Conservation (phyloP, 73 alveolate species). For the Stentor coeruleus region DNA sequence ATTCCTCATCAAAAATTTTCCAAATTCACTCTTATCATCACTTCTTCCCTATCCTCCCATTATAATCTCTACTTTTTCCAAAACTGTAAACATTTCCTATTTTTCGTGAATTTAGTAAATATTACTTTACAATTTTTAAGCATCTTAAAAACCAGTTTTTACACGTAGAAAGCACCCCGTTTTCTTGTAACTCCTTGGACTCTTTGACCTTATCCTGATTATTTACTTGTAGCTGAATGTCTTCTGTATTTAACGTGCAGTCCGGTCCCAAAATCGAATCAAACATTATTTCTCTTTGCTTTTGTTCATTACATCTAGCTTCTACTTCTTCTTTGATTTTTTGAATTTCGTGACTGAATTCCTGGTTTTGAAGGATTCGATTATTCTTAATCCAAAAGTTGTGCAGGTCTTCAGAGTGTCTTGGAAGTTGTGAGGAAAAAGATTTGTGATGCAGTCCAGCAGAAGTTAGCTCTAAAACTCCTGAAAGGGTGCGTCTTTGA, state of each 20-base stretch:
- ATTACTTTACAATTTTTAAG: background rate
- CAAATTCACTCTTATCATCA: no score
- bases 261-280: background rate
- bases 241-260: background rate
- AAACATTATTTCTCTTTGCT: background rate
- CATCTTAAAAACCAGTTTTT: background rate
- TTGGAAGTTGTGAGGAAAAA: background rate
- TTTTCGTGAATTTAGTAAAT: no score
- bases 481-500: background rate
- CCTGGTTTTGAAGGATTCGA: no score
- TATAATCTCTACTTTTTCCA: no score
- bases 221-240: background rate
- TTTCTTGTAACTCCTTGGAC: no score
- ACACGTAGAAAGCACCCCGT: background rate
- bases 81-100: no score
- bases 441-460: background rate
- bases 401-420: background rate
- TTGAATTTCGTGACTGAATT: no score
- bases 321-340: background rate
- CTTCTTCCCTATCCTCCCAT: no score
- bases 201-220: background rate
- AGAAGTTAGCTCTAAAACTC: background rate
- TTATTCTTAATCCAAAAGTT: no score
- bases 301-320: constrained; percentile 2
- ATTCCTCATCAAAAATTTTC: no score